Conservation (phyloP, 2,329 filamentous ascomycete genomes). For the Calonectria honghensis region DNA sequence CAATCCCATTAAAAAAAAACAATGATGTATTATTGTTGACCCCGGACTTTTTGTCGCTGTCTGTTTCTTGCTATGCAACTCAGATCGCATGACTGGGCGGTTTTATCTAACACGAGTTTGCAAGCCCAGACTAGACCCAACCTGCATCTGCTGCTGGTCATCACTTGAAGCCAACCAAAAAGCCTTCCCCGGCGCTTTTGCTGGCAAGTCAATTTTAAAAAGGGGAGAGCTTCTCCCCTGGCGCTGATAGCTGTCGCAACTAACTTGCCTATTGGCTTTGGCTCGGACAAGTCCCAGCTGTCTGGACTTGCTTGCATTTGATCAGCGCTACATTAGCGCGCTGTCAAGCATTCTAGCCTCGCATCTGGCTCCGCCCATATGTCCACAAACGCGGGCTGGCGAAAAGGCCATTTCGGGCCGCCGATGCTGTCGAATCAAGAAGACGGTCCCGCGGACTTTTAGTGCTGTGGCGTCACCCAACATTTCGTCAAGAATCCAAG, state of each 20-base stretch:
- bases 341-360: background rate
- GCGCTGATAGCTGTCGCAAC: background rate
- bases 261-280: background rate
- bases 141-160: background rate
- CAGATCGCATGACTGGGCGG: background rate
- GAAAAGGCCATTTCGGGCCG: background rate
- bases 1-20: no score
- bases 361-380: conserved; percentile 1
- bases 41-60: background rate
- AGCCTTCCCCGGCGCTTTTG: background rate
- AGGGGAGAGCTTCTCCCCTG: background rate
- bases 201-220: background rate
- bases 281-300: background rate
- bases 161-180: background rate
- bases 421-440: background rate
- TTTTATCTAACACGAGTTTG: background rate
- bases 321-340: conserved; percentile 8
- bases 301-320: background rate
- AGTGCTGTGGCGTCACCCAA: background rate
- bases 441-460: background rate
- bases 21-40: no score
- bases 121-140: background rate
- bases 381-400: background rate
- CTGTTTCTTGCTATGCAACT: background rate
- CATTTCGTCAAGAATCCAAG: background rate